Base-by-base conservation (phyloP, 1,284 basidiomycete genomes). In the Irpex rosettiformis region DNA sequence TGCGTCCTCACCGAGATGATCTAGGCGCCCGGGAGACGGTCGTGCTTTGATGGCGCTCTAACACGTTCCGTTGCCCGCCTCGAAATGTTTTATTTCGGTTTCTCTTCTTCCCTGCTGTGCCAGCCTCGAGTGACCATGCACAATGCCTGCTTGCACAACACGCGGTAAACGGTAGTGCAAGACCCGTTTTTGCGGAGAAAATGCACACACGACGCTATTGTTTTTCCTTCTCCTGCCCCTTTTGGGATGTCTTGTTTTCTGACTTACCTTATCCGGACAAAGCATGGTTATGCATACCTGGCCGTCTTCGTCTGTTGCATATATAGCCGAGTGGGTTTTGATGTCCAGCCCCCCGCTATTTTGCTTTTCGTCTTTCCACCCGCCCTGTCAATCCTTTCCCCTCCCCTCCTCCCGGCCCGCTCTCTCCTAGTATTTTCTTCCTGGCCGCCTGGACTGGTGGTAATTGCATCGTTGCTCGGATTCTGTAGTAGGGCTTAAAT, bases 241-340 rank as follows among this genome's bases (percentile, higher is more conserved):
- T 61, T 61, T 58, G 60, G 60, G 7, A 28, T 52, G n/a, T 48
- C 16, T 61, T 61, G 60, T 61, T 55, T 37, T 58, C 27, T 16
- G n/a, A n/a, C 47, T 40, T 55, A 11, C 60, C 57, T 21, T 28
- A 52, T 61, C n/a, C 37, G 57, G 60, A 61, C 60, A 61, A 61
- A 13, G 56, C 33, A 54, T 21, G 18, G 27, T 40, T 47, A 61
- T 54, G 37, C 54, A 18, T 18, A n/a, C 18, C 43, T 37, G 54
- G 58, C 54, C 53, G 59, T 51, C 42, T 51, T 30, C 28, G 21
- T n/a, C 22, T 42, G 40, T 58, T 61, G 57, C 57, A 58, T 58
- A 56, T 45, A 37, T 37, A 37, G 43, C 18, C 40, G 11, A 47
- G 52, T 13, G 24, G 16, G 24, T 54, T 28, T 52, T 30, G 48